Evolutionary conservation across 176 grass and related monocot genomes (phyloP), one percentile per base, ranked within the genome.

Genomic region (Oryza meridionalis): DNA sequence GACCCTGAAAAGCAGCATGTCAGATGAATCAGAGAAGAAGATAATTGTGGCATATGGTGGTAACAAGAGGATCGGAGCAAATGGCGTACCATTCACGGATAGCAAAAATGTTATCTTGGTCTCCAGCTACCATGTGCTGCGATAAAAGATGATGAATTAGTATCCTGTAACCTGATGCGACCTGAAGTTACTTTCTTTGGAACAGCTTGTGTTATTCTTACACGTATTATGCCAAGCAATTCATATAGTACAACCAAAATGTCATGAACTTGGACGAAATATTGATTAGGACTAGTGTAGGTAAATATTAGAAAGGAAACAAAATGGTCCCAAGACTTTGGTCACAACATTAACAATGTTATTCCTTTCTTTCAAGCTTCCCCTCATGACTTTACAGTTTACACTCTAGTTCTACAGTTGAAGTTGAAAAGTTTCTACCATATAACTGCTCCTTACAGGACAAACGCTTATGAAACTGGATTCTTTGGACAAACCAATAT

Each of bases 121-220:
- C 96, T 98, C 96, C 93, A 98, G 80, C 88, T 84, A 85, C 86
- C 67, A 85, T 83, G 77, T 53, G 85, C 93, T 98, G 93, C 75
- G 65, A 77, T 76, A 91, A 27, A 35, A 88, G 29, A 72, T 15
- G 49, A 78, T 17, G 11, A 75, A 33, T 85, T 44, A 89, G 42
- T 13, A 86, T 74, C 21, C 22, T 44, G 17, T 75, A 24, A 51
- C n/a, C 9, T 1, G 45, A 50, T 31, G 42, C 26, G 79, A 70
- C 46, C 4, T 47, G 7, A 70, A 62, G 16, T 46, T 8, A 35
- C 9, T 33, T 72, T 14, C 5, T 63, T 43, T 43, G 2, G 6
- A 84, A 50, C 62, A 49, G 27, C 46, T 40, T 47, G 29, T 25
- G n/a, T 19, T 9, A 14, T 35, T 73, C 21, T 61, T 84, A 13